Conservation (phyloP, 1,139 yeast genomes). For the Saccharomycopsis crataegensis region DNA sequence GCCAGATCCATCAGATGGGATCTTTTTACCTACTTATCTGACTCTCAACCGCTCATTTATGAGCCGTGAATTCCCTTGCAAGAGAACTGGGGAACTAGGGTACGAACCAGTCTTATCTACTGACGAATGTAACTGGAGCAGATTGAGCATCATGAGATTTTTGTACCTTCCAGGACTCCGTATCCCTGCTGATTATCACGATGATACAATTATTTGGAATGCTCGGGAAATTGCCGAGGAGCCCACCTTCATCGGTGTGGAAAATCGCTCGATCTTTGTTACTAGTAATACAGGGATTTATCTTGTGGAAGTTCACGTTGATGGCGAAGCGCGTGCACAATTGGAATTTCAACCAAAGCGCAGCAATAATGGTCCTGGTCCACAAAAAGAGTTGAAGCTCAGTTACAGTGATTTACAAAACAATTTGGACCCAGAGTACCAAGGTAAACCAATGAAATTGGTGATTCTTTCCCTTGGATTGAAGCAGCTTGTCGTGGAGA, state of each 20-base stretch:
- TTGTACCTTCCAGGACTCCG: constrained; percentile 74
- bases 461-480: constrained; percentile 43
- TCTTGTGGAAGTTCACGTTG: constrained; percentile 56
- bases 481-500: too few species aligned
- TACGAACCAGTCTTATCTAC: constrained; percentile 45
- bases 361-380: constrained; percentile 51
- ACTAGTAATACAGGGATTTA: constrained; percentile 61
- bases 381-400: constrained; percentile 44
- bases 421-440: constrained; percentile 36
- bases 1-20: constrained; percentile 86
- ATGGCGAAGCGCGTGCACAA: constrained; percentile 58
- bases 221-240: constrained; percentile 25
- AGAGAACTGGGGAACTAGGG: constrained; percentile 43
- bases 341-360: constrained; percentile 50
- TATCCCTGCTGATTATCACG: constrained; percentile 52
- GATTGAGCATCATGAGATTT: constrained; percentile 70
- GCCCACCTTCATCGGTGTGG: too few species aligned
- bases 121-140: constrained; percentile 84
- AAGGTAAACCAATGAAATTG: constrained; percentile 37
- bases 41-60: constrained; percentile 76
- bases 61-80: constrained; percentile 57
- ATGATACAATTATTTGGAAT: constrained; percentile 26
- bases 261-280: too few species aligned
- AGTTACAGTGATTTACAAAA: constrained; percentile 39
- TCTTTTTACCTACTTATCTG: constrained; percentile 82